Evolutionary conservation across 768 basidiomycete genomes (phyloP).

Genomic region (Suillus discolor): DNA sequence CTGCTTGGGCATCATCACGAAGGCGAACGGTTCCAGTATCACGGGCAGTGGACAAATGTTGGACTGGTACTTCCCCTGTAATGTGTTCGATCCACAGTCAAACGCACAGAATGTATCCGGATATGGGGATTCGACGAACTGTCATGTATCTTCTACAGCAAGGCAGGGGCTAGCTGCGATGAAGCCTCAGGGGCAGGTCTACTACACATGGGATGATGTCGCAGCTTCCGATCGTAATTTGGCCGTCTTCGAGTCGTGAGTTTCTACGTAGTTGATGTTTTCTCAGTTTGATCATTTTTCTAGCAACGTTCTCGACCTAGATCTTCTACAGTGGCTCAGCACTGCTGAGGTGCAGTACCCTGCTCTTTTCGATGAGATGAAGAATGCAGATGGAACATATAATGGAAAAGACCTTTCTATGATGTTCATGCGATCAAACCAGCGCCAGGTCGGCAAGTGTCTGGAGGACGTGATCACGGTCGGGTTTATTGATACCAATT

Average conservation of each 20-base stretch:
- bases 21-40: slow-evolving; percentile 72
- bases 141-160: slow-evolving; percentile 66
- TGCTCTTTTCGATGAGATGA: slow-evolving; percentile 77
- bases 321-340: slow-evolving; percentile 84
- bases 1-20: slow-evolving; percentile 77
- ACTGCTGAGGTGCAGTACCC: slow-evolving; percentile 83
- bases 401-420: slow-evolving; percentile 89
- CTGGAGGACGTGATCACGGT: slow-evolving; percentile 84
- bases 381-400: slow-evolving; percentile 67
- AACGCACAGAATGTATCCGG: slow-evolving; percentile 68
- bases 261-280: slow-evolving; percentile 20
- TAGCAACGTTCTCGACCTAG: slow-evolving; percentile 88
- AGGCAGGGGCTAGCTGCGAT: slow-evolving; percentile 53
- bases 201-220: slow-evolving; percentile 92
- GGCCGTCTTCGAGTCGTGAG: slow-evolving; percentile 94
- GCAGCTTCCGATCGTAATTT: slow-evolving; percentile 69
- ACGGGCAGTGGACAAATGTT: slow-evolving; percentile 57
- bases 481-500: slow-evolving; percentile 93
- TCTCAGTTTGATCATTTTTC: slow-evolving; percentile 12
- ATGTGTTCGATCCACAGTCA: slow-evolving; percentile 75
- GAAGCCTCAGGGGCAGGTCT: slow-evolving; percentile 78
- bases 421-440: slow-evolving; percentile 71
- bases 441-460: slow-evolving; percentile 73
- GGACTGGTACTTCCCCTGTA: slow-evolving; percentile 99
- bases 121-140: slow-evolving; percentile 66